Evolutionary conservation across 345 rosid genomes (phyloP).

Genomic region (Eucalyptus marginata): DNA sequence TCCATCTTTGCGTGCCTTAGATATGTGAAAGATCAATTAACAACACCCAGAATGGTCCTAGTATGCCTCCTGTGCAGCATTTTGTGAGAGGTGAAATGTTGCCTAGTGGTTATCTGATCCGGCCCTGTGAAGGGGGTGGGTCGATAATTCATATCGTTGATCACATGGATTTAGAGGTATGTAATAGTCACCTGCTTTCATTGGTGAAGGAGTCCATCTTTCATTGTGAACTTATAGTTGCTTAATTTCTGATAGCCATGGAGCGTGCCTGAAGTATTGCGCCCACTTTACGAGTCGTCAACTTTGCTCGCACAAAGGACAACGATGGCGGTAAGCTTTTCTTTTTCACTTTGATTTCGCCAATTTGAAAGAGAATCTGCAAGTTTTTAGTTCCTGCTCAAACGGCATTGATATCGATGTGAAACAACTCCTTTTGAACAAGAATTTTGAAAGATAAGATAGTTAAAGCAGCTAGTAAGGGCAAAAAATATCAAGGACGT

Average conservation of each 20-base stretch:
- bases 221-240: background rate
- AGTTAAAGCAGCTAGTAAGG: background rate
- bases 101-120: slow-evolving; percentile 87
- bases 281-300: slow-evolving; percentile 93
- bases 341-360: background rate
- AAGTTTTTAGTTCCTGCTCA: background rate
- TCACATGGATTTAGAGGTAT: slow-evolving; percentile 89
- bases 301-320: slow-evolving; percentile 89
- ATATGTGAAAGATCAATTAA: slow-evolving; percentile 87
- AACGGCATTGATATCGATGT: background rate
- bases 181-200: background rate
- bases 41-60: slow-evolving; percentile 90
- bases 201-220: background rate
- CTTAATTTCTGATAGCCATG: slow-evolving; percentile 41
- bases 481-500: background rate
- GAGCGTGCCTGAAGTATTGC: slow-evolving; percentile 97
- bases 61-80: slow-evolving; percentile 90
- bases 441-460: background rate
- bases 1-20: slow-evolving; percentile 4
- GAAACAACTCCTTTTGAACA: background rate
- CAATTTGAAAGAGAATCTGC: background rate
- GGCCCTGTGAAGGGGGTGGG: slow-evolving; percentile 99
- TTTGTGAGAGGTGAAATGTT: slow-evolving; percentile 89
- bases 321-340: slow-evolving; percentile 75
- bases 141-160: slow-evolving; percentile 92